A percentile compares a stretch with the other conserved stretches of the same genome.
Conservation (phyloP, 768 basidiomycete genomes). For the Hebeloma cylindrosporum region DNA sequence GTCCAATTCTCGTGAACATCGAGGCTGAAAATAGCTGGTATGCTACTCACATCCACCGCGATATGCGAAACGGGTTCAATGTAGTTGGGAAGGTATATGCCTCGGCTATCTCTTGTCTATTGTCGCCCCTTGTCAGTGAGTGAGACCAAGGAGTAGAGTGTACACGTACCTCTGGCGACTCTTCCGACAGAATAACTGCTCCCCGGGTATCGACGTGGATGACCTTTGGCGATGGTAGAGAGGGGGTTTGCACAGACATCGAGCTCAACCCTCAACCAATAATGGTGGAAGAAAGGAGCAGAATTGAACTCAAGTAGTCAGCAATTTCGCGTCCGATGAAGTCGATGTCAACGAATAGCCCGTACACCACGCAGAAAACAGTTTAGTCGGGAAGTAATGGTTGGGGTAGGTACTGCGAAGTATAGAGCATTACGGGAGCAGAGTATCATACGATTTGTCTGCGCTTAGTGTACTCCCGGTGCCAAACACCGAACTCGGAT, state of each 20-base stretch:
- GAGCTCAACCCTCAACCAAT: not conserved
- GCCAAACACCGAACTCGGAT: too few species aligned
- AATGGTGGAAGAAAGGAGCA: slow-evolving; percentile 7
- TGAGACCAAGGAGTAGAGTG: slow-evolving; percentile 2
- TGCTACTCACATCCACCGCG: slow-evolving; percentile 84
- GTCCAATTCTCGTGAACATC: slow-evolving; percentile 12
- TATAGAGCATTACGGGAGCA: slow-evolving; percentile 1
- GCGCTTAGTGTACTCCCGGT: slow-evolving; percentile 7
- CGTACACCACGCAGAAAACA: too few species aligned
- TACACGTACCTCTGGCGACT: slow-evolving; percentile 82
- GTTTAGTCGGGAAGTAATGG: too few species aligned
- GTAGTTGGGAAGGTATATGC: slow-evolving; percentile 96
- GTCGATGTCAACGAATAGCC: too few species aligned
- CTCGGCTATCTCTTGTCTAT: slow-evolving; percentile 90
- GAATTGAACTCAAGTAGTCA: too few species aligned
- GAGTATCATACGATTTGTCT: slow-evolving; percentile 31
- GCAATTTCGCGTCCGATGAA: too few species aligned
- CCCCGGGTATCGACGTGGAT: slow-evolving; percentile 96
- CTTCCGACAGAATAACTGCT: slow-evolving; percentile 89
- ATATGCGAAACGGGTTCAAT: slow-evolving; percentile 98
- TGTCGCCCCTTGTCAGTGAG: slow-evolving; percentile 11
- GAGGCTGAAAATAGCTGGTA: slow-evolving; percentile 6
- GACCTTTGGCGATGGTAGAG: slow-evolving; percentile 78
- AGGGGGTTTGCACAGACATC: slow-evolving; percentile 48
- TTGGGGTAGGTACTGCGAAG: too few species aligned